Percentiles rank a stretch among this genome's conserved stretches.
These are phyloP conservation scores for Alectoria sarmentosa DNA, from an alignment of 495 filamentous ascomycete genomes.

Conservation along the genomic window DNA sequence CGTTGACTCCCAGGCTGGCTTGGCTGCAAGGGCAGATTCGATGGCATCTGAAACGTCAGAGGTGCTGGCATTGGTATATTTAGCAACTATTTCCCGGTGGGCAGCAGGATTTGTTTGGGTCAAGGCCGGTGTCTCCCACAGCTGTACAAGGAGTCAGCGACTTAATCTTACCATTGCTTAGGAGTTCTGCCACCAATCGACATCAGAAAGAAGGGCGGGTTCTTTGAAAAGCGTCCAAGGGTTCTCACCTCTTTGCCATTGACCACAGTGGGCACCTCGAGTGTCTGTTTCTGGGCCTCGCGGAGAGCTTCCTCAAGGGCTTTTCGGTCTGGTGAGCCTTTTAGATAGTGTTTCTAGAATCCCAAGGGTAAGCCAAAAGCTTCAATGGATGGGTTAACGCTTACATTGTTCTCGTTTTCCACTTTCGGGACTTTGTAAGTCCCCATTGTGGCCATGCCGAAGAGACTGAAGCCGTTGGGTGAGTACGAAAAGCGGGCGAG, in stretches of 20 bases:
- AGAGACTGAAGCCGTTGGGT: background rate
- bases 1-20: constrained; percentile 71
- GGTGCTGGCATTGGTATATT: constrained; percentile 64
- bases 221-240: background rate
- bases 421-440: constrained; percentile 82
- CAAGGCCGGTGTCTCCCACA: constrained; percentile 12
- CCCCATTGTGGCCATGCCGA: constrained; percentile 49
- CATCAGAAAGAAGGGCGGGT: background rate
- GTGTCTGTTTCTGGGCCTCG: constrained; percentile 47
- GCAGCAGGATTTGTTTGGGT: constrained; percentile 67
- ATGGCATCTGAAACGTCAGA: constrained; percentile 68
- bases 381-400: constrained; percentile 27
- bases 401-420: constrained; percentile 88
- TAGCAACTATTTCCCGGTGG: constrained; percentile 61
- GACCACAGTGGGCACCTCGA: constrained; percentile 72
- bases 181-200: too few relatives aligned
- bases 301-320: constrained; percentile 61
- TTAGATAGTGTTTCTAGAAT: constrained; percentile 74
- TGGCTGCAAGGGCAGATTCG: constrained; percentile 70
- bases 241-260: constrained; percentile 64
- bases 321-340: constrained; percentile 69
- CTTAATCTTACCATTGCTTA: background rate
- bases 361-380: background rate
- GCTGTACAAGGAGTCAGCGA: constrained; percentile 12
- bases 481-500: background rate